Conservation (phyloP, 768 basidiomycete genomes). For the Suillus hirtellus region DNA sequence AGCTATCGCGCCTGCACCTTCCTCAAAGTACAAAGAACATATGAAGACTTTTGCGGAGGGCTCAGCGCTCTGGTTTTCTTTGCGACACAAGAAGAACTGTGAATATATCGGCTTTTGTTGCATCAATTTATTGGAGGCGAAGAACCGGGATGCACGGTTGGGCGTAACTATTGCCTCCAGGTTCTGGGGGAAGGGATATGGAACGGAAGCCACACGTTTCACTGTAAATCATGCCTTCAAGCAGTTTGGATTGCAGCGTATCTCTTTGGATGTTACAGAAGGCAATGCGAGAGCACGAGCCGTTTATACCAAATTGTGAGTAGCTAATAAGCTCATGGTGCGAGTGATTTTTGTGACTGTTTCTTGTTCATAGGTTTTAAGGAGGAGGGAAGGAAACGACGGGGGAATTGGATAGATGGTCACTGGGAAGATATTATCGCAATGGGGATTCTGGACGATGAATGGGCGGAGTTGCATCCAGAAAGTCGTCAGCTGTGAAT, state of each 20-base stretch:
- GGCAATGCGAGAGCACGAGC: slow-evolving; percentile 34
- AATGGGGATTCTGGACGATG: slow-evolving; percentile 35
- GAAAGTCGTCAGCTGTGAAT: too few relatives aligned
- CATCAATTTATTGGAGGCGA: slow-evolving; percentile 20
- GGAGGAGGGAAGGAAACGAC: slow-evolving; percentile 28
- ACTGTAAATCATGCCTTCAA: slow-evolving; percentile 37
- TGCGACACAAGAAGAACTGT: slow-evolving; percentile 17
- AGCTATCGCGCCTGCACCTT: background rate
- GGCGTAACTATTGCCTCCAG: slow-evolving; percentile 22
- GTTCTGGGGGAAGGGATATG: slow-evolving; percentile 37
- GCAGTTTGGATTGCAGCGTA: slow-evolving; percentile 36
- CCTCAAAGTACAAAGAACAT: background rate
- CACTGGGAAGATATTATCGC: slow-evolving; percentile 33
- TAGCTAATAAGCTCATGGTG: background rate
- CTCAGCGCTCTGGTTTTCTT: slow-evolving; percentile 22
- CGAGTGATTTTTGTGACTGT: background rate
- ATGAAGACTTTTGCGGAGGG: background rate
- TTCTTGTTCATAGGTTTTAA: slow-evolving; percentile 30
- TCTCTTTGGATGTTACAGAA: slow-evolving; percentile 36
- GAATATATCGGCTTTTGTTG: slow-evolving; percentile 26
- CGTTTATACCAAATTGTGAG: slow-evolving; percentile 39
- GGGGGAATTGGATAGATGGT: slow-evolving; percentile 20
- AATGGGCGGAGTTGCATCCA: slow-evolving; percentile 22
- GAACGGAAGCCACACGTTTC: slow-evolving; percentile 35
- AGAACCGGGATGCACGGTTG: slow-evolving; percentile 29